Conservation (phyloP, 2,329 filamentous ascomycete species). For the Fusarium torulosum region DNA sequence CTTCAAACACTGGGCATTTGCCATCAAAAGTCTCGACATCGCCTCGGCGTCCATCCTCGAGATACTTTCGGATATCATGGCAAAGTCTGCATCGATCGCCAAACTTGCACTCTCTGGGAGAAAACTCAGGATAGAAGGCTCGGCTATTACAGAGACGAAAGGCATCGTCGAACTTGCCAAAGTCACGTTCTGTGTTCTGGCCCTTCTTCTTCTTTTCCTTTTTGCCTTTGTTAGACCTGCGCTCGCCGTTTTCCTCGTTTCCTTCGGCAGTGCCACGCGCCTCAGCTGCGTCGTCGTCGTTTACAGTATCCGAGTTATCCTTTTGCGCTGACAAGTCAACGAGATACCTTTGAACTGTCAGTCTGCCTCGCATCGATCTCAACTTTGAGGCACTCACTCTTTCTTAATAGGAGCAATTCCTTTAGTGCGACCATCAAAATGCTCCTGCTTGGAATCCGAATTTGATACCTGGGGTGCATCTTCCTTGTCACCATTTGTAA, state of each 20-base stretch:
- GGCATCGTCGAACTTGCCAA: slow-evolving; percentile 82
- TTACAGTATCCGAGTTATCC: slow-evolving; percentile 41
- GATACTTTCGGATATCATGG: slow-evolving; percentile 88
- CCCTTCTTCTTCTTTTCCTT: slow-evolving; percentile 64
- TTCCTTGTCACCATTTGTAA: slow-evolving; percentile 35
- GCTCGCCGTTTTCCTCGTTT: slow-evolving; percentile 68
- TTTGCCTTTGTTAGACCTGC: slow-evolving; percentile 58
- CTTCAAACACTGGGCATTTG: slow-evolving; percentile 84
- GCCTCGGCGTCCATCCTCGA: slow-evolving; percentile 82
- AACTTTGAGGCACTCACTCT: slow-evolving; percentile 66
- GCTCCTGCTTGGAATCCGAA: slow-evolving; percentile 23
- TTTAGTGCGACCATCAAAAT: slow-evolving; percentile 55
- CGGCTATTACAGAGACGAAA: slow-evolving; percentile 83
- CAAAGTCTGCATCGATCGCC: slow-evolving; percentile 84
- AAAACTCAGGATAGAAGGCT: slow-evolving; percentile 81
- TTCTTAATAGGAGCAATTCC: slow-evolving; percentile 79
- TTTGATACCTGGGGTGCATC: slow-evolving; percentile 27
- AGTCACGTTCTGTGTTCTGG: slow-evolving; percentile 86
- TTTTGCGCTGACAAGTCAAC: slow-evolving; percentile 52
- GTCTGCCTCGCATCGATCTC: neutral
- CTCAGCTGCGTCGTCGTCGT: slow-evolving; percentile 65
- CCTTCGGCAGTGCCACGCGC: slow-evolving; percentile 52
- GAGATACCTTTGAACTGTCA: slow-evolving; percentile 56
- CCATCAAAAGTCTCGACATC: slow-evolving; percentile 83
- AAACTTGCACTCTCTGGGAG: slow-evolving; percentile 79